These are phyloP conservation scores for Solanum pimpinellifolium DNA, from an alignment of 257 asterid species.

Conservation along the genomic window DNA sequence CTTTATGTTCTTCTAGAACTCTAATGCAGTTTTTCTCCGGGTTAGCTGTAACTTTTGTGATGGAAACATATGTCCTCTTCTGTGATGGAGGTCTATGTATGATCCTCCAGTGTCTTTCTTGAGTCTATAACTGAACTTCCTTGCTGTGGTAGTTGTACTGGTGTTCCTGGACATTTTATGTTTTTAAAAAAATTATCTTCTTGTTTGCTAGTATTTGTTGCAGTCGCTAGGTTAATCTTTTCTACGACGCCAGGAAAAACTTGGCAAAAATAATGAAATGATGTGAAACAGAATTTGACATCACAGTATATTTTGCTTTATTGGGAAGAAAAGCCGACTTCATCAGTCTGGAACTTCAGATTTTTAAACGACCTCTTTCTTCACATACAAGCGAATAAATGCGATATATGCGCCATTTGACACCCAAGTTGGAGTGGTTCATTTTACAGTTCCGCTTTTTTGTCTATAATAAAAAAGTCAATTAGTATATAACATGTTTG, in stretches of 20 bases:
- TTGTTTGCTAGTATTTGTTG: neutral
- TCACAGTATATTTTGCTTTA: neutral
- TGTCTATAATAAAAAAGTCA: neutral
- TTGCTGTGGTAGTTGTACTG: neutral
- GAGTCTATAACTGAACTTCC: neutral
- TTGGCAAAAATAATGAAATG: neutral
- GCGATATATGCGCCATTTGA: neutral
- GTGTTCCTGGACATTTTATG: neutral
- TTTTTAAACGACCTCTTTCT: neutral
- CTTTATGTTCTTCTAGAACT: neutral
- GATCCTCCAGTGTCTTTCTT: neutral
- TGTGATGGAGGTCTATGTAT: neutral
- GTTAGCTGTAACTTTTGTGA: neutral
- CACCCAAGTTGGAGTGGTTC: neutral
- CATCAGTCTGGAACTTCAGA: neutral
- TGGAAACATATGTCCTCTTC: too few species aligned
- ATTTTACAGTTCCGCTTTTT: neutral
- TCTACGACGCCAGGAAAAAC: neutral
- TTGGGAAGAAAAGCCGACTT: neutral
- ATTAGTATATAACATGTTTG: too few species aligned
- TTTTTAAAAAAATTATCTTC: neutral
- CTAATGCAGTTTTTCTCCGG: neutral
- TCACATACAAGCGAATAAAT: neutral
- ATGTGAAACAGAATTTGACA: neutral
- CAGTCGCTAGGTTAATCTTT: neutral